Conservation (phyloP, 2,329 filamentous ascomycete species). For the Coniosporium tulheliwenetii region DNA sequence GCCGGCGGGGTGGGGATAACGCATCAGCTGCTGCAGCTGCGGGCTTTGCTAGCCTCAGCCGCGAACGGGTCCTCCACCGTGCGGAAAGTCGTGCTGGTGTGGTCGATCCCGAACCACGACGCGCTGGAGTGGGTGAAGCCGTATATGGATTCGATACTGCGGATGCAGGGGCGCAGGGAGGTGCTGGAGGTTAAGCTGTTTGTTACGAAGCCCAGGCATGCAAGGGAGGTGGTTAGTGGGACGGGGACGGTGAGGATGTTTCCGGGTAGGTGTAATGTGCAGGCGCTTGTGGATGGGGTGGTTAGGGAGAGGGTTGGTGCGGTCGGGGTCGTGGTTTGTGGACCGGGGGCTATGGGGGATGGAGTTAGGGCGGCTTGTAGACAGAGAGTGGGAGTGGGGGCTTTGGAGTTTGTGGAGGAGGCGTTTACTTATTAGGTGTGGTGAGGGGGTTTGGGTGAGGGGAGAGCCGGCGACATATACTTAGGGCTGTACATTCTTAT, state of each 20-base stretch:
- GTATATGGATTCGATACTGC: conserved; percentile 51
- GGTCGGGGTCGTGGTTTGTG: conserved; percentile 46
- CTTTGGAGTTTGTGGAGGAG: conserved; percentile 49
- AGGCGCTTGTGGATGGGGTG: conserved; percentile 41
- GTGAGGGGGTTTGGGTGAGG: too few relatives aligned
- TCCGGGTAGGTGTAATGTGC: conserved; percentile 40
- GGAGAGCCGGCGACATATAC: too few relatives aligned
- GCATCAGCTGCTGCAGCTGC: conserved; percentile 61
- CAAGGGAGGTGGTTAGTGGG: conserved; percentile 37
- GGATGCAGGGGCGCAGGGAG: conserved; percentile 41
- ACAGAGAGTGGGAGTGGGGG: conserved; percentile 32
- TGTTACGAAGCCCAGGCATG: conserved; percentile 42
- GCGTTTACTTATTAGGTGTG: conserved; percentile 42
- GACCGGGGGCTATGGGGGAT: conserved; percentile 47
- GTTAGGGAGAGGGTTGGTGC: conserved; percentile 40
- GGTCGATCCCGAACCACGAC: conserved; percentile 62
- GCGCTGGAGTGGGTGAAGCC: conserved; percentile 46
- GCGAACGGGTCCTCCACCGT: conserved; percentile 54
- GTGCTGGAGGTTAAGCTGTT: conserved; percentile 46
- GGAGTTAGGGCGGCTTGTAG: conserved; percentile 40
- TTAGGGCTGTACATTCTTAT: too few relatives aligned
- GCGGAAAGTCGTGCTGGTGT: conserved; percentile 57
- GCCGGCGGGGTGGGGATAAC: conserved; percentile 71
- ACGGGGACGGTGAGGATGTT: conserved; percentile 46
- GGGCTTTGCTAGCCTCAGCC: conserved; percentile 54